Percentiles rank a stretch among this genome's conserved stretches.
phyloP scores from a whole-genome alignment of 2,329 filamentous ascomycete species.

The Sphaerulina musiva region DNA sequence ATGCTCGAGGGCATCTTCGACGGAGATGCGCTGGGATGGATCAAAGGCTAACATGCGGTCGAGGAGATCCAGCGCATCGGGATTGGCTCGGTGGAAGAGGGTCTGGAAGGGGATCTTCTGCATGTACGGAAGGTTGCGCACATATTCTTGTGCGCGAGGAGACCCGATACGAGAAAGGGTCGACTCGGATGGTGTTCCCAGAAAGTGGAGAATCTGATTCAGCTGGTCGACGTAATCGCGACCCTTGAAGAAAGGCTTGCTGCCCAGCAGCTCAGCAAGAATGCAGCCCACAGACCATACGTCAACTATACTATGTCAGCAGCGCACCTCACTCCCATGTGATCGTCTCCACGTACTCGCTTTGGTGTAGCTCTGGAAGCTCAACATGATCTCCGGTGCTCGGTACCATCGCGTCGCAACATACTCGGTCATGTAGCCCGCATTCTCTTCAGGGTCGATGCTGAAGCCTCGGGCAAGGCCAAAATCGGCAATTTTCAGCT shows the following conservation, averaged over 20 bases:
- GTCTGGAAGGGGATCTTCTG: slow-evolving; percentile 76
- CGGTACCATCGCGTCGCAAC: slow-evolving; percentile 98
- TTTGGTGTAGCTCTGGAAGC: slow-evolving; percentile 99
- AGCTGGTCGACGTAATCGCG: slow-evolving; percentile 98
- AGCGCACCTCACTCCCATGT: not conserved
- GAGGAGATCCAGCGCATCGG: slow-evolving; percentile 87
- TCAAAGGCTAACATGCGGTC: slow-evolving; percentile 98
- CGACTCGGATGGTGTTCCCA: slow-evolving; percentile 93
- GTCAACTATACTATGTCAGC: slow-evolving; percentile 59
- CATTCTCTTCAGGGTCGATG: slow-evolving; percentile 94
- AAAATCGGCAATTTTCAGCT: slow-evolving; percentile 99
- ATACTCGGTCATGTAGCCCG: slow-evolving; percentile 99
- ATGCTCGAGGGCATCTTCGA: slow-evolving; percentile 93
- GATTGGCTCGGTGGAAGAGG: slow-evolving; percentile 91
- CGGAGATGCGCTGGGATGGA: slow-evolving; percentile 83
- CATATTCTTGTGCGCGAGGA: slow-evolving; percentile 93
- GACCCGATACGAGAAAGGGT: slow-evolving; percentile 91
- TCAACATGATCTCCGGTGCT: slow-evolving; percentile 98
- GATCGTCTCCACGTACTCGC: slow-evolving; percentile 67
- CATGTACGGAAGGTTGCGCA: slow-evolving; percentile 61
- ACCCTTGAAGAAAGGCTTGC: slow-evolving; percentile 97
- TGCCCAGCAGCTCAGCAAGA: slow-evolving; percentile 87
- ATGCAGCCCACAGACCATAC: slow-evolving; percentile 99
- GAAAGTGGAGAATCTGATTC: slow-evolving; percentile 97
- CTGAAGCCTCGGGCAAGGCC: slow-evolving; percentile 94